Evolutionary conservation across 805 yeast species (phyloP).

Genomic region (Ogataea nitratoaversa): DNA sequence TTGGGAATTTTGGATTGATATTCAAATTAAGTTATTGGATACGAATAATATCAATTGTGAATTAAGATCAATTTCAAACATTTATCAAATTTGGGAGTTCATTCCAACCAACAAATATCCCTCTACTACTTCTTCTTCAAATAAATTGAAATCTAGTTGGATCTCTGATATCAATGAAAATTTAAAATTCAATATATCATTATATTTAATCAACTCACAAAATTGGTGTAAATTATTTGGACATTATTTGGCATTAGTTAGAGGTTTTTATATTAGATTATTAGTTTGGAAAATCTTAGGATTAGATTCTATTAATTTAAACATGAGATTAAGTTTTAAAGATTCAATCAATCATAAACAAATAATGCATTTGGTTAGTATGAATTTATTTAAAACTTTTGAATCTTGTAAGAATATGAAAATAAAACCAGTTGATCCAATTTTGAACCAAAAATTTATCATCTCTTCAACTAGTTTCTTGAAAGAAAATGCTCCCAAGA

Average conservation of each 20-base stretch:
- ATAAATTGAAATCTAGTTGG: constrained; percentile 32
- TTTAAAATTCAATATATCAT: constrained; percentile 44
- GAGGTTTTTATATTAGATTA: constrained; percentile 64
- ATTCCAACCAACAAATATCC: constrained; percentile 38
- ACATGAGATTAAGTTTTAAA: constrained; percentile 9
- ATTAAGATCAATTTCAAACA: constrained; percentile 56
- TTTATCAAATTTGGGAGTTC: constrained; percentile 72
- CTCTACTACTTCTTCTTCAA: not conserved
- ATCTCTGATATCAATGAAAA: constrained; percentile 34
- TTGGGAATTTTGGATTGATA: constrained; percentile 77
- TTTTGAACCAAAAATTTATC: constrained; percentile 47
- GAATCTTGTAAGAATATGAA: constrained; percentile 13
- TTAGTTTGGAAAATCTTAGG: constrained; percentile 60
- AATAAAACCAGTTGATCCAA: constrained; percentile 31
- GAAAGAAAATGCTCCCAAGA: constrained; percentile 10
- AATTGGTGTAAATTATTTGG: constrained; percentile 58
- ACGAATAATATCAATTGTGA: constrained; percentile 62
- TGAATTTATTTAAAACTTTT: constrained; percentile 30
- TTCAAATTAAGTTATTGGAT: constrained; percentile 52
- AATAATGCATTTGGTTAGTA: constrained; percentile 23
- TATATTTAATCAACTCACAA: constrained; percentile 48
- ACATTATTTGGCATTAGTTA: constrained; percentile 77
- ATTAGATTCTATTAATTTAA: constrained; percentile 16
- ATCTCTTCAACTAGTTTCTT: constrained; percentile 32
- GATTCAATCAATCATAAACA: constrained; percentile 15